Base-by-base conservation (phyloP, 1,139 yeast genomes). In the Yamadazyma mexicana region DNA sequence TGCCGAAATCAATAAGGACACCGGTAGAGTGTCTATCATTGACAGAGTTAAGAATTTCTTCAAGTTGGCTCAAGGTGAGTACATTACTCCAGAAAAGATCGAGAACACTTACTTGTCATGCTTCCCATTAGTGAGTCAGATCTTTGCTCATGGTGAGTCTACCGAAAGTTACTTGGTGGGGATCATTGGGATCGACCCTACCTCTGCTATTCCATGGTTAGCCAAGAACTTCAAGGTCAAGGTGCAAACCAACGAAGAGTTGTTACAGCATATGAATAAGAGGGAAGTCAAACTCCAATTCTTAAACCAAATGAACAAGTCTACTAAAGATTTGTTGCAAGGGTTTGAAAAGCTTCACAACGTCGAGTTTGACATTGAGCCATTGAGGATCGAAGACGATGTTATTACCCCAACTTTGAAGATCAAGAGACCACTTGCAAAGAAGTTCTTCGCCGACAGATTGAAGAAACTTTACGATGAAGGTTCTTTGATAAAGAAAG, bases 21-120 rank as follows among this genome's bases (percentile, higher is more conserved):
- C 66, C 28, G 88, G 87, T 17, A 71, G 86, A 43, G 56, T 85
- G 17, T 65, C 54, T 47, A 81, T 85, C 40, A 73, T 85, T 50
- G 94, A 85, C 56, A 73, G 94, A 46, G 89, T 84, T 34, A 85
- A 85, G 67, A 85, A 85, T 61, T 84, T 85, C 64, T 85, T 84
- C 73, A 85, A 85, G 61, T 70, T 85, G 51, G 77, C 91, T 1
- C 94, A 85, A 60, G 94, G 94, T 44, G 94, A 85, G 59, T 85
- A 85, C 58, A 78, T 85, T 40, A 83, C 89, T 2, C 91, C 92
- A 2, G 94, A 85, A 56, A 81, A 78, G 58, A 79, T 85, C 46
- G 94, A 85, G 55, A 82, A 80, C 54, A 64, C 66, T 17, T 83
- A 84, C 53, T 63, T 81, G 34, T 71, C 85, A 3, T 60, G 66